phyloP scores from a whole-genome alignment of 1,139 yeast species.

The Kodamaea plutei region DNA sequence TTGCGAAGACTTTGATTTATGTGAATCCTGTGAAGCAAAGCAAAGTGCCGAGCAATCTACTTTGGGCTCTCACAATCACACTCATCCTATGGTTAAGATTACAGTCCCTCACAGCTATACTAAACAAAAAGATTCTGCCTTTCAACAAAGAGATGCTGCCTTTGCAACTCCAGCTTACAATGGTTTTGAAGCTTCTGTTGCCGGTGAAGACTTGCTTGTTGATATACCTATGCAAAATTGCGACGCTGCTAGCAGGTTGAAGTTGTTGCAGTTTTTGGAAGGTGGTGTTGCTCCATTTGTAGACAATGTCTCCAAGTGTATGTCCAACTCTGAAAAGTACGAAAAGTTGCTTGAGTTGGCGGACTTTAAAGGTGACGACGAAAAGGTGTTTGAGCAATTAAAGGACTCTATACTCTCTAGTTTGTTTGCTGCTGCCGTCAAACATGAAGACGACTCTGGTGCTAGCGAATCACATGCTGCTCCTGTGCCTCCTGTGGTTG shows the following conservation, averaged over 20 bases:
- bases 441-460: no score
- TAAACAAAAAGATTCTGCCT: background rate
- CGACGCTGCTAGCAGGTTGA: slow-evolving; percentile 16
- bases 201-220: slow-evolving; percentile 5
- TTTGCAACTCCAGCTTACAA: no score
- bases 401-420: slow-evolving; percentile 4
- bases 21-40: slow-evolving; percentile 44
- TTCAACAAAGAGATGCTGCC: background rate
- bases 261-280: slow-evolving; percentile 19
- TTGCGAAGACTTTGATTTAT: slow-evolving; percentile 55
- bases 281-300: slow-evolving; percentile 19
- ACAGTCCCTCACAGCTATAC: slow-evolving; percentile 14
- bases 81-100: slow-evolving; percentile 33
- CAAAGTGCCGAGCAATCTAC: slow-evolving; percentile 11
- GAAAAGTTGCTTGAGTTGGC: slow-evolving; percentile 18
- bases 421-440: slow-evolving; percentile 1
- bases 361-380: slow-evolving; percentile 15
- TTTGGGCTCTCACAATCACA: slow-evolving; percentile 21
- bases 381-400: slow-evolving; percentile 11
- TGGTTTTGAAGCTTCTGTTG: no score
- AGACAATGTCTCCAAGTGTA: slow-evolving; percentile 19
- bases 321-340: slow-evolving; percentile 26
- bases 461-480: background rate
- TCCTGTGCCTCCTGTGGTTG: no score
- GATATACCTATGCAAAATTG: slow-evolving; percentile 29